Evolutionary conservation across 306 rosid species (phyloP).

Genomic region (Benincasa hispida): DNA sequence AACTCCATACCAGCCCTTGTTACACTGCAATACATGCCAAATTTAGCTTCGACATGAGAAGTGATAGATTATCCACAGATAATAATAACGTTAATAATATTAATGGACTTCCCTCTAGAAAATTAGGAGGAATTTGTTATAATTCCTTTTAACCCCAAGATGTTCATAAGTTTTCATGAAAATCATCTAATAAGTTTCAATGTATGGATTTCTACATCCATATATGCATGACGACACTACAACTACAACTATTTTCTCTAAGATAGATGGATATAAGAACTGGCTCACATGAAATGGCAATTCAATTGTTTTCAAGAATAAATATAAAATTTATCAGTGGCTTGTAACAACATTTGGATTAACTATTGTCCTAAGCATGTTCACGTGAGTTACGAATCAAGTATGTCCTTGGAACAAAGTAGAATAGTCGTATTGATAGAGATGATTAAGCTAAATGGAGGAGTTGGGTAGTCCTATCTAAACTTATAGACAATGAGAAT

Average conservation of each 20-base stretch:
- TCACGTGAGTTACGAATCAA: not conserved
- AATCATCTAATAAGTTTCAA: not conserved
- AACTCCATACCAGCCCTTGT: constrained; percentile 86
- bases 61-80: not conserved
- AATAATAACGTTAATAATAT: not conserved
- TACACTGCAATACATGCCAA: constrained; percentile 49
- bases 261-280: not conserved
- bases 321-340: not conserved
- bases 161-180: not conserved
- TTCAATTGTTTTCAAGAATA: not conserved
- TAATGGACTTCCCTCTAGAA: not conserved
- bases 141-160: not conserved
- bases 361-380: not conserved
- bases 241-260: not conserved
- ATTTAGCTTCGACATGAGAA: not conserved
- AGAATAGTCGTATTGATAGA: not conserved
- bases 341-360: not conserved
- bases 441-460: not conserved
- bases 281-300: not conserved
- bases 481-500: not conserved
- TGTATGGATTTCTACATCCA: not conserved
- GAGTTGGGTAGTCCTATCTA: not conserved
- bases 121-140: constrained; percentile 1
- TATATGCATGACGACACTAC: not conserved
- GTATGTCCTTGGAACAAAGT: not conserved